Conservation (phyloP, 2,329 filamentous ascomycete species). For the Aspergillus pseudonomiae region DNA sequence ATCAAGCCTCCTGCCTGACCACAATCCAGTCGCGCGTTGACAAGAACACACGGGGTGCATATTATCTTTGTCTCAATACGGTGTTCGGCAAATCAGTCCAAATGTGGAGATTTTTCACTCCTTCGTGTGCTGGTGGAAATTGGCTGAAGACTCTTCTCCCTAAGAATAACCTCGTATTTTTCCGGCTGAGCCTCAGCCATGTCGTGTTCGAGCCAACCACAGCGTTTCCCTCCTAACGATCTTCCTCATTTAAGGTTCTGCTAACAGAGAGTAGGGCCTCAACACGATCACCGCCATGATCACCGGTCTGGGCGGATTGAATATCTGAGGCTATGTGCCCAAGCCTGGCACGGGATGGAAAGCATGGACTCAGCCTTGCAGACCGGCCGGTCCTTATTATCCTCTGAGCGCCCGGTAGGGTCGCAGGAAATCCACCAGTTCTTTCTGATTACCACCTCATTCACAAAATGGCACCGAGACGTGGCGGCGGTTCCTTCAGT, state of each 20-base stretch:
- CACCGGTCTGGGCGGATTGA: not conserved
- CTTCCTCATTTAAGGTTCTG: not conserved
- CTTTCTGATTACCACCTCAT: not conserved
- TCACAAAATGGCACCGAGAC: conserved; percentile 2
- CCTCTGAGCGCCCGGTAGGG: not conserved
- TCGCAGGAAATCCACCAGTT: not conserved
- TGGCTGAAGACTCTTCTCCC: not conserved
- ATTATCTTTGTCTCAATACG: not conserved
- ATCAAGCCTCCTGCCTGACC: not conserved
- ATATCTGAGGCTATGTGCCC: not conserved
- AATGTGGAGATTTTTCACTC: not conserved
- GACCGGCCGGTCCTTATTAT: not conserved
- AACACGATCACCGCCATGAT: not conserved
- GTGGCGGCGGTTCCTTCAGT: conserved; percentile 1
- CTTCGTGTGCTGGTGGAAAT: not conserved
- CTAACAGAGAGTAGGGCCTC: not conserved
- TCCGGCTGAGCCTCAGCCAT: not conserved
- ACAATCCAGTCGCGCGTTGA: not conserved
- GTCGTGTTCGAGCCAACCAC: not conserved
- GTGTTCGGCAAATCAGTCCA: not conserved
- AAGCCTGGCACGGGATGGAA: not conserved
- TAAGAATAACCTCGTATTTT: conserved; percentile 5
- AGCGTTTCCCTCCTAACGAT: not conserved
- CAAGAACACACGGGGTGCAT: not conserved
- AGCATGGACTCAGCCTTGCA: not conserved